A percentile compares a stretch with the other conserved stretches of the same genome.
Evolutionary conservation across 2,329 filamentous ascomycete genomes (phyloP).

Genomic region (Chaetomium globosum): DNA sequence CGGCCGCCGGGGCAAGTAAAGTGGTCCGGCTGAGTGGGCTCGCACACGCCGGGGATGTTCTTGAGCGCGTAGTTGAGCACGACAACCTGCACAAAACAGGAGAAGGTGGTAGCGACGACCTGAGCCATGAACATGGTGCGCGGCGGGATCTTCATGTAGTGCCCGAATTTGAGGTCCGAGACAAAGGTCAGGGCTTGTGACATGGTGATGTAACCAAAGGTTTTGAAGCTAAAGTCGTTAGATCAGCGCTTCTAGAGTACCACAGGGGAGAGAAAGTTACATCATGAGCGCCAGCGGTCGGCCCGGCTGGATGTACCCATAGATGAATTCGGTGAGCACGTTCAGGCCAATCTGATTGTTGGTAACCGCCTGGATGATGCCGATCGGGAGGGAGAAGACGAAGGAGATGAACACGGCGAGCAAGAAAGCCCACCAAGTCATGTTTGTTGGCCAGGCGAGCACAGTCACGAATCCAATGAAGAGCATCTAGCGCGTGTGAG

Average conservation of each 20-base stretch:
- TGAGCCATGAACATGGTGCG: conserved; percentile 68
- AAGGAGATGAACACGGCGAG: conserved; percentile 66
- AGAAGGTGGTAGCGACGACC: conserved; percentile 66
- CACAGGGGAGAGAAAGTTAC: conserved; percentile 43
- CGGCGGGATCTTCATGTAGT: conserved; percentile 73
- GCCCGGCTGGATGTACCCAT: conserved; percentile 75
- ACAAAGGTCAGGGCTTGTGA: conserved; percentile 67
- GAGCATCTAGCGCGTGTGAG: conserved; percentile 48
- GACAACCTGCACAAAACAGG: conserved; percentile 66
- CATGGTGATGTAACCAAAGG: conserved; percentile 65
- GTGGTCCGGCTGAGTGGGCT: conserved; percentile 56
- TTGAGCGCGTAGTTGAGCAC: conserved; percentile 64
- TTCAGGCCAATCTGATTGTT: conserved; percentile 74
- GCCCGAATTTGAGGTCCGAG: conserved; percentile 68
- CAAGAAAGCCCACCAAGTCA: conserved; percentile 73
- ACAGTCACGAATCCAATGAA: conserved; percentile 57
- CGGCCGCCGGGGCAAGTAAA: conserved; percentile 66
- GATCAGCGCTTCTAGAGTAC: conserved; percentile 6
- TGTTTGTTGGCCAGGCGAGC: conserved; percentile 65
- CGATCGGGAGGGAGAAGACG: conserved; percentile 66
- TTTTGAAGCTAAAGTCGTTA: conserved; percentile 57
- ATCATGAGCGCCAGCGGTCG: conserved; percentile 73
- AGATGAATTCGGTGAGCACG: conserved; percentile 73
- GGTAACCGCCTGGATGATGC: conserved; percentile 70
- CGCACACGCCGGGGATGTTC: conserved; percentile 67